Conservation (phyloP, 1,139 yeast genomes). For the Barnettozyma hawaiiensis region DNA sequence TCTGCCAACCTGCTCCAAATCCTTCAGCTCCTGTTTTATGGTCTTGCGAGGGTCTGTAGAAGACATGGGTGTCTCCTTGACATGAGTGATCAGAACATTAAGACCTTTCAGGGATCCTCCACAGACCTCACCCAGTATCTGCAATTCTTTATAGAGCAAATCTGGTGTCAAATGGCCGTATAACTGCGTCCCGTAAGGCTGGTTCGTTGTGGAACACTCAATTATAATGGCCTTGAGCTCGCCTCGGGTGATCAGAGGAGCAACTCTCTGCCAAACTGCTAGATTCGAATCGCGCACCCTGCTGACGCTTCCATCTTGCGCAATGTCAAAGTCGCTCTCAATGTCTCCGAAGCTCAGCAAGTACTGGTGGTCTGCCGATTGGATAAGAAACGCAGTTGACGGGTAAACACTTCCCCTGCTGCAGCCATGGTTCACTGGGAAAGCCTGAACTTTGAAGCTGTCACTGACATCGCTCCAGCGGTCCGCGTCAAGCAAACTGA, state of each 20-base stretch:
- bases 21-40: constrained; percentile 44
- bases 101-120: constrained; percentile 37
- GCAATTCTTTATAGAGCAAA: constrained; percentile 54
- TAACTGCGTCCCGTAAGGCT: constrained; percentile 40
- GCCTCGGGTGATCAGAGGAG: constrained; percentile 38
- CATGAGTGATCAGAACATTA: constrained; percentile 61
- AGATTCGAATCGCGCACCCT: constrained; percentile 30
- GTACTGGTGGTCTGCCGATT: constrained; percentile 32
- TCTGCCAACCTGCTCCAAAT: constrained; percentile 32
- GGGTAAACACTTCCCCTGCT: constrained; percentile 14
- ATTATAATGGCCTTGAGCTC: constrained; percentile 52
- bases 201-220: constrained; percentile 66
- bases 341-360: constrained; percentile 75
- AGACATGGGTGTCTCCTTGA: constrained; percentile 46
- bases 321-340: constrained; percentile 49
- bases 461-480: constrained; percentile 6
- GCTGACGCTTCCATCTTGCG: neutral
- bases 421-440: constrained; percentile 34
- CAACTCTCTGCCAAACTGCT: constrained; percentile 52
- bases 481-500: constrained; percentile 21
- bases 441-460: constrained; percentile 26
- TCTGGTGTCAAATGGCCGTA: constrained; percentile 80
- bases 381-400: constrained; percentile 50
- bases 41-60: constrained; percentile 47
- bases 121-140: constrained; percentile 29